Evolutionary conservation across 2,329 filamentous ascomycete genomes (phyloP), one percentile per base, ranked within the genome.

Genomic region (Graphium sp.): DNA sequence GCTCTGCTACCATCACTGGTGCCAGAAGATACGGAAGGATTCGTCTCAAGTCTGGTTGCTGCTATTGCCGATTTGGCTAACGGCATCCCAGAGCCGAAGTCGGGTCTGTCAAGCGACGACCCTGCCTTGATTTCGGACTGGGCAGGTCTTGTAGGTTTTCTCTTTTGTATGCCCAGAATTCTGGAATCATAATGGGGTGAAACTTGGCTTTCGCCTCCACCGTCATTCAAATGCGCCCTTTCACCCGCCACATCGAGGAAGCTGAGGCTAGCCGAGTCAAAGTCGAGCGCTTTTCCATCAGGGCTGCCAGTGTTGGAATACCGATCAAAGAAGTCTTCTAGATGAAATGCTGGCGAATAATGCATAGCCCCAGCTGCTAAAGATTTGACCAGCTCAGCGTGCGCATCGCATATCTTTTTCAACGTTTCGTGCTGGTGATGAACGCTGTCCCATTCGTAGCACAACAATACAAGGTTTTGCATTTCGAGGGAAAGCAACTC

Each of bases 291-390:
- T 32, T 71, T 62, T 1, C 73, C 75, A 1, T 70, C 72, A 13
- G 56, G 55, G 0, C 63, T 60, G 2, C 59, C 57, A 24, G 72
- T 58, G 33, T 63, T 66, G 1, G 56, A 52, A 34, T 92, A 92
- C 17, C 83, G 65, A 40, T 89, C 80, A 40, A 89, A 85, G 49
- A 91, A 91, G 44, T 89, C 80, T 37, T 89, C 82, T 10, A 85
- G 65, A 35, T 89, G 80, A 42, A 89, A 87, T 2, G 81, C 77
- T 0, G 80, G 75, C 1, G 74, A 74, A 39, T 82, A 83, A 7
- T 78, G 55, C 62, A 80, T 74, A 0, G 73, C 63, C 6, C 44
- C 38, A 30, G 62, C 72, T 2, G 69, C 63, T 13, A 83, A 49
- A 4, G 68, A 73, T 43, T 80, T 79, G 30, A 85, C 74, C n/a